Evolutionary conservation across 2,329 filamentous ascomycete genomes (phyloP).

Genomic region (Rhynchosporium secalis): DNA sequence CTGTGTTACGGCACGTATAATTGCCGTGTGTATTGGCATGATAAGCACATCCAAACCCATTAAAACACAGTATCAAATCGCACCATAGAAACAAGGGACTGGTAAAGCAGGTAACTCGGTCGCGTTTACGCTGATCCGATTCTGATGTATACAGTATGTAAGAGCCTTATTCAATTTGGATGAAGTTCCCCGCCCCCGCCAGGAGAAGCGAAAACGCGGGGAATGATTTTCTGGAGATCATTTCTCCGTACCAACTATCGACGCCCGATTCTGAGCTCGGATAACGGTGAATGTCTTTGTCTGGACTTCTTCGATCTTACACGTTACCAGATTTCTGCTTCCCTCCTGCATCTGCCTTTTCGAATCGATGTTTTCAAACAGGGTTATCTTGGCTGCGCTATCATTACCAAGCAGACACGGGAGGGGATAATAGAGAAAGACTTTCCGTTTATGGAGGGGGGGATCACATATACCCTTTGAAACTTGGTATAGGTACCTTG

Average conservation of each 20-base stretch:
- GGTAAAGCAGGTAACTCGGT: conserved; percentile 5
- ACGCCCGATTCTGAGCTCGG: no score
- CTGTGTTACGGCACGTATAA: conserved; percentile 6
- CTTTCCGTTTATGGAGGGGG: neutral
- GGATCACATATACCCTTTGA: neutral
- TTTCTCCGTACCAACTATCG: neutral
- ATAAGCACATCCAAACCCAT: neutral
- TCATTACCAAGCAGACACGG: conserved; percentile 1
- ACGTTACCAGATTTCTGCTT: neutral
- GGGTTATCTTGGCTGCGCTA: neutral
- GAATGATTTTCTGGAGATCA: neutral
- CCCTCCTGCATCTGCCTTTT: neutral
- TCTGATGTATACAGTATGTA: neutral
- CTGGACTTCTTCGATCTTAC: neutral
- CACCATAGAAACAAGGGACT: neutral
- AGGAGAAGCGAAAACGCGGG: conserved; percentile 9
- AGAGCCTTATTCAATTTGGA: neutral
- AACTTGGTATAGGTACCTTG: conserved; percentile 7
- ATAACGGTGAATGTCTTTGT: neutral
- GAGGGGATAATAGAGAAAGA: neutral
- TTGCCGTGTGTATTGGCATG: neutral
- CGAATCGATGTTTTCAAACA: neutral
- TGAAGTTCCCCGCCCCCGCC: neutral
- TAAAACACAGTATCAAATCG: neutral
- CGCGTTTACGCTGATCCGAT: conserved; percentile 1